Conservation (phyloP, 306 rosid genomes). For the Malus asiatica region DNA sequence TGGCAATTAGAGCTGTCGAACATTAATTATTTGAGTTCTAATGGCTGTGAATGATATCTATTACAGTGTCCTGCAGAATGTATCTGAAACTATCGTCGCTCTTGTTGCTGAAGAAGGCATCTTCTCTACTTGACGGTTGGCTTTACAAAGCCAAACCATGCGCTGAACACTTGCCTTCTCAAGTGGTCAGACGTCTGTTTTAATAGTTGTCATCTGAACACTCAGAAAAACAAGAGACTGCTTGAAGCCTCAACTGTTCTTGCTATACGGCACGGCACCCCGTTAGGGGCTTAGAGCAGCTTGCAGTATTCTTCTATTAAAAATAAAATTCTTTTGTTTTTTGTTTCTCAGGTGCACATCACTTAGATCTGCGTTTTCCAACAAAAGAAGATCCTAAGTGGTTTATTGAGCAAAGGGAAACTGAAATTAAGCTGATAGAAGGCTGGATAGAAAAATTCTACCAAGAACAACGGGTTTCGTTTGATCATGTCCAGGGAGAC, state of each 20-base stretch:
- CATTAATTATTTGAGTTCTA: not conserved
- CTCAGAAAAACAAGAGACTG: not conserved
- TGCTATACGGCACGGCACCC: too few relatives aligned
- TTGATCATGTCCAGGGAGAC: not conserved
- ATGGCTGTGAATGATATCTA: conserved; percentile 14
- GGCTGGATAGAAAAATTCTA: conserved; percentile 58
- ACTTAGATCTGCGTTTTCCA: conserved; percentile 70
- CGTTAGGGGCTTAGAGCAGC: too few relatives aligned
- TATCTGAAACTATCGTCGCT: conserved; percentile 68
- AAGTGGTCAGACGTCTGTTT: not conserved
- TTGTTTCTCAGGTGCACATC: conserved; percentile 60
- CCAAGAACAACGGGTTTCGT: conserved; percentile 2
- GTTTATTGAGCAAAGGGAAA: conserved; percentile 62
- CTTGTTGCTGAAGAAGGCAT: conserved; percentile 72
- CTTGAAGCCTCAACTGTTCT: not conserved
- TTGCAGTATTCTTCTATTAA: too few relatives aligned
- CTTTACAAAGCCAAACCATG: too few relatives aligned
- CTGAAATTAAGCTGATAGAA: conserved; percentile 54
- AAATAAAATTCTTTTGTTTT: not conserved
- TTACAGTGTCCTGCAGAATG: conserved; percentile 67
- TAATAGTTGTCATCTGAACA: not conserved
- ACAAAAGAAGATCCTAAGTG: conserved; percentile 64
- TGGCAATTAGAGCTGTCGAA: conserved; percentile 2
- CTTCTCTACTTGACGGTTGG: conserved; percentile 8
- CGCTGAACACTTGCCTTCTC: too few relatives aligned